Conservation (phyloP, 495 filamentous ascomycete species). For the Annulohypoxylon stygium region DNA sequence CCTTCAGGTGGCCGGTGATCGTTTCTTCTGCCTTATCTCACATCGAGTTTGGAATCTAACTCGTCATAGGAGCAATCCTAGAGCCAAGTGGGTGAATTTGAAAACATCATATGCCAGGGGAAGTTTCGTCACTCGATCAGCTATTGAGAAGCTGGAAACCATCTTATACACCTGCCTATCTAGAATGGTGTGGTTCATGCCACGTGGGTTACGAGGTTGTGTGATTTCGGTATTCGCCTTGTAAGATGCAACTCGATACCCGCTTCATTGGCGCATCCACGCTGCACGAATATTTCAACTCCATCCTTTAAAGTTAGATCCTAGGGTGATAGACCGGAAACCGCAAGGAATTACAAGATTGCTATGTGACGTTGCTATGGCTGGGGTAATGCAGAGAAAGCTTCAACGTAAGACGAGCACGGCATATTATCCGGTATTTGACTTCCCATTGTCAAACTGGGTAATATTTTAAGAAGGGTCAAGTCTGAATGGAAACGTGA, state of each 20-base stretch:
- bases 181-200: constrained; percentile 25
- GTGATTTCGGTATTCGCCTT: constrained; percentile 32
- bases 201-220: constrained; percentile 42
- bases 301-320: not conserved
- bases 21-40: not conserved
- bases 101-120: constrained; percentile 17
- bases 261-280: constrained; percentile 16
- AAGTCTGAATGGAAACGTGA: not conserved
- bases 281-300: constrained; percentile 20
- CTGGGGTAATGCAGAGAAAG: not conserved
- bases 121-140: constrained; percentile 29
- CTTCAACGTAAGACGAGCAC: not conserved
- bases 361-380: not conserved
- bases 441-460: not conserved
- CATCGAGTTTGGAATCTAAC: constrained; percentile 5
- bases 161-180: constrained; percentile 25
- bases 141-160: constrained; percentile 14
- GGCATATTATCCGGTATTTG: not conserved
- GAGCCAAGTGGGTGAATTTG: constrained; percentile 16
- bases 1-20: constrained; percentile 5
- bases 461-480: not conserved
- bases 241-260: constrained; percentile 30
- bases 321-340: not conserved
- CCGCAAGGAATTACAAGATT: not conserved
- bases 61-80: constrained; percentile 17